Evolutionary conservation across 768 basidiomycete genomes (phyloP).

Genomic region (Naganishia vaughanmartiniae): DNA sequence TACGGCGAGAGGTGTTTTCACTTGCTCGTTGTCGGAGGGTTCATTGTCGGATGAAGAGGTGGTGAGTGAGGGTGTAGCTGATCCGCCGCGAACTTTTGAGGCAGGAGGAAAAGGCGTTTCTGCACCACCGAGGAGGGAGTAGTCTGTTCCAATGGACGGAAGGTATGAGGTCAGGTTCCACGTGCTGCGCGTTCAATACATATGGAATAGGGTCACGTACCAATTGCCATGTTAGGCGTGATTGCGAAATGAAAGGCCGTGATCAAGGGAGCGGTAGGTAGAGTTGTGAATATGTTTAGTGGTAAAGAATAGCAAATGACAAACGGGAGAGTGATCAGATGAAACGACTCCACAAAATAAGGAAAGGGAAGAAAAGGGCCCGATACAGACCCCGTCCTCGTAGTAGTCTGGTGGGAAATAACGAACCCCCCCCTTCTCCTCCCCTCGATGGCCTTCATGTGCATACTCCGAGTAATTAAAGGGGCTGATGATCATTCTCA

Average conservation of each 20-base stretch:
- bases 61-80: conserved; percentile 18
- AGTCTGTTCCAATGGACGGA: conserved; percentile 30
- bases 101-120: conserved; percentile 62
- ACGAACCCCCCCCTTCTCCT: neutral
- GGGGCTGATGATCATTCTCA: too few relatives aligned
- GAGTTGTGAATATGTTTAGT: neutral
- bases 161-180: neutral
- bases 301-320: neutral
- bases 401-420: neutral
- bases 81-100: conserved; percentile 46
- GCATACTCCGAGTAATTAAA: neutral
- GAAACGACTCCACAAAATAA: neutral
- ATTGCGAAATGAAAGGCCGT: neutral
- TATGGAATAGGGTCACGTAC: neutral
- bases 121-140: conserved; percentile 63
- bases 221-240: conserved; percentile 2
- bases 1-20: neutral
- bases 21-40: neutral
- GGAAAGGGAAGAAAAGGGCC: neutral
- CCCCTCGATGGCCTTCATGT: conserved; percentile 1
- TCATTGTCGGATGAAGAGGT: conserved; percentile 31
- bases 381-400: neutral
- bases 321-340: neutral
- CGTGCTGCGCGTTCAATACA: neutral
- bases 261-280: neutral